A percentile compares a stretch with the other conserved stretches of the same genome.
Evolutionary conservation across 1,284 basidiomycete species (phyloP).

Genomic region (Pterula multifida): DNA sequence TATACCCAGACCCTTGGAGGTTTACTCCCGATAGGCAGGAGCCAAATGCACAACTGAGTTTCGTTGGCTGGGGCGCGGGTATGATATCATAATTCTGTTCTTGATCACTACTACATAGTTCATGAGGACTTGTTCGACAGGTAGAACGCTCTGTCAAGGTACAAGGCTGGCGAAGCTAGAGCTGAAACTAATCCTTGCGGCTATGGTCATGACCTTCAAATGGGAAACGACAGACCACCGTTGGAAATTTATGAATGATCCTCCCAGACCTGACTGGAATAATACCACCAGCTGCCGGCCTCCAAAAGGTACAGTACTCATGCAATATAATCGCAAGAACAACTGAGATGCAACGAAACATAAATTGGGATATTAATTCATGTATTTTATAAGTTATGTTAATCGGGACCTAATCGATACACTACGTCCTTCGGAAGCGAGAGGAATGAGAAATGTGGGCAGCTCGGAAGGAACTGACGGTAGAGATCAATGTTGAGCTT

Average conservation of each 20-base stretch:
- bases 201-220: slow-evolving; percentile 50
- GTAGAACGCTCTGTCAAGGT: slow-evolving; percentile 55
- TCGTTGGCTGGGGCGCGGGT: slow-evolving; percentile 72
- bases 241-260: slow-evolving; percentile 29
- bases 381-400: too few species aligned
- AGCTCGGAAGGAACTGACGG: too few species aligned
- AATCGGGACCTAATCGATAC: too few species aligned
- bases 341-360: not conserved
- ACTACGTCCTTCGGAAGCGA: too few species aligned
- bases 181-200: slow-evolving; percentile 53
- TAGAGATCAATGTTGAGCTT: too few species aligned
- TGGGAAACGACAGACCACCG: slow-evolving; percentile 38
- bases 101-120: too few species aligned
- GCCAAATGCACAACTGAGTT: slow-evolving; percentile 42
- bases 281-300: slow-evolving; percentile 57
- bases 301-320: slow-evolving; percentile 34
- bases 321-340: slow-evolving; percentile 33
- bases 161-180: slow-evolving; percentile 60
- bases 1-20: slow-evolving; percentile 63
- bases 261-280: slow-evolving; percentile 63
- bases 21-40: slow-evolving; percentile 49
- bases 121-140: slow-evolving; percentile 22
- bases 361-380: too few species aligned
- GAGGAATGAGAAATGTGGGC: too few species aligned
- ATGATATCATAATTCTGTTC: slow-evolving; percentile 16